These are phyloP conservation scores for Triticum dicoccoides DNA, from an alignment of 176 grass and related monocot species.

Conservation along the genomic window DNA sequence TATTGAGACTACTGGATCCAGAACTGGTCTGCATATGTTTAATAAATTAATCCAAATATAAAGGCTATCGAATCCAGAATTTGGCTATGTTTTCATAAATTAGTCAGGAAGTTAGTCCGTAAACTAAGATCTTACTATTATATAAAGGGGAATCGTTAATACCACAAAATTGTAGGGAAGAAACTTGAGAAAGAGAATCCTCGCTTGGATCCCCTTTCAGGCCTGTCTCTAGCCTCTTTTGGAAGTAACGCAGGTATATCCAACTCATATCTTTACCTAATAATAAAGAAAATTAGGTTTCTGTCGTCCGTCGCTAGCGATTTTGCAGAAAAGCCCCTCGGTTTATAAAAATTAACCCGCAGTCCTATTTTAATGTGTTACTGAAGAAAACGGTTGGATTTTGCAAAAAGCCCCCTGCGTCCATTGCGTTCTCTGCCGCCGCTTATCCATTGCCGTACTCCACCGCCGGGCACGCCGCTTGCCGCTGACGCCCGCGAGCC, in stretches of 20 bases:
- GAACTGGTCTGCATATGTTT: slow-evolving; percentile 56
- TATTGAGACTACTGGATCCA: slow-evolving; percentile 85
- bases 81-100: slow-evolving; percentile 31
- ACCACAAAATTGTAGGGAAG: slow-evolving; percentile 93
- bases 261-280: slow-evolving; percentile 50
- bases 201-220: slow-evolving; percentile 95
- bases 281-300: too few species aligned
- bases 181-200: slow-evolving; percentile 96
- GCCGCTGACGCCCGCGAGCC: too few species aligned
- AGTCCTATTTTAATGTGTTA: too few species aligned
- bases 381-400: too few species aligned
- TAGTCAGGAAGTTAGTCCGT: not conserved
- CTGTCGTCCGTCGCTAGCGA: too few species aligned
- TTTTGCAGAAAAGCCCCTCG: too few species aligned
- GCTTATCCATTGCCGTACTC: too few species aligned
- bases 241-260: slow-evolving; percentile 97
- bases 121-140: not conserved
- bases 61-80: slow-evolving; percentile 64
- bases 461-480: too few species aligned
- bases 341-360: too few species aligned
- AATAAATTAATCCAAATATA: slow-evolving; percentile 22
- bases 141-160: not conserved
- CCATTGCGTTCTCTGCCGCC: too few species aligned
- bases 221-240: slow-evolving; percentile 82
- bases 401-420: too few species aligned